Evolutionary conservation across 2,329 filamentous ascomycete species (phyloP).

Genomic region (Zymoseptoria passerinii): DNA sequence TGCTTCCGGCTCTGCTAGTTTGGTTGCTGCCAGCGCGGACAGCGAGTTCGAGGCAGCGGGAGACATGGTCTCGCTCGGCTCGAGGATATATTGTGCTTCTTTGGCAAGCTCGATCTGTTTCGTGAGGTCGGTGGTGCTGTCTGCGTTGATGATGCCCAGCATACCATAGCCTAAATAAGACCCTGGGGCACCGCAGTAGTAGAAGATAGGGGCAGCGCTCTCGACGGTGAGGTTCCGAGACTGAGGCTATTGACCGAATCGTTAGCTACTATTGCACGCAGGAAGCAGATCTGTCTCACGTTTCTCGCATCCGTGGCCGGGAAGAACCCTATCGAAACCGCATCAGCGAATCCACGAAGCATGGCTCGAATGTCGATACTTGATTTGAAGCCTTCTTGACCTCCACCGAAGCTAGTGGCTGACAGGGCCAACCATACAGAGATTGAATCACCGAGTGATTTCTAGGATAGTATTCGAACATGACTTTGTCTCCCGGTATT

Average conservation of each 20-base stretch:
- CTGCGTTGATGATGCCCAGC: slow-evolving; percentile 67
- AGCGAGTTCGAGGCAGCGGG: slow-evolving; percentile 27
- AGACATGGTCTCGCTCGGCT: slow-evolving; percentile 35
- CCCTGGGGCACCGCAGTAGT: slow-evolving; percentile 59
- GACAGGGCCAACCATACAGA: slow-evolving; percentile 35
- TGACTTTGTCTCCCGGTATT: slow-evolving; percentile 34
- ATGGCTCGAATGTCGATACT: not conserved
- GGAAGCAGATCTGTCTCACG: not conserved
- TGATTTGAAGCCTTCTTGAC: slow-evolving; percentile 21
- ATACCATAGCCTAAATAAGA: slow-evolving; percentile 60
- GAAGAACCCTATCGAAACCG: slow-evolving; percentile 2
- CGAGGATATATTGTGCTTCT: slow-evolving; percentile 26
- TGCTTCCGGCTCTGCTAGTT: slow-evolving; percentile 6
- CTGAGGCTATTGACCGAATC: slow-evolving; percentile 8
- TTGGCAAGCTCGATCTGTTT: slow-evolving; percentile 25
- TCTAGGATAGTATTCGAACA: slow-evolving; percentile 35
- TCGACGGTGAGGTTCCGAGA: slow-evolving; percentile 42
- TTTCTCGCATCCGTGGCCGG: slow-evolving; percentile 5
- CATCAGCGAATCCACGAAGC: too few species aligned
- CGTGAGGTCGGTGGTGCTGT: slow-evolving; percentile 21
- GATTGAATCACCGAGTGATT: slow-evolving; percentile 38
- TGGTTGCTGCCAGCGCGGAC: slow-evolving; percentile 15
- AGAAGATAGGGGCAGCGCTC: slow-evolving; percentile 56
- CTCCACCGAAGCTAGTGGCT: slow-evolving; percentile 27
- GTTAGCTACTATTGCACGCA: not conserved